phyloP scores from a whole-genome alignment of 164 flowering plant genomes.

The Chimonanthus praecox region DNA sequence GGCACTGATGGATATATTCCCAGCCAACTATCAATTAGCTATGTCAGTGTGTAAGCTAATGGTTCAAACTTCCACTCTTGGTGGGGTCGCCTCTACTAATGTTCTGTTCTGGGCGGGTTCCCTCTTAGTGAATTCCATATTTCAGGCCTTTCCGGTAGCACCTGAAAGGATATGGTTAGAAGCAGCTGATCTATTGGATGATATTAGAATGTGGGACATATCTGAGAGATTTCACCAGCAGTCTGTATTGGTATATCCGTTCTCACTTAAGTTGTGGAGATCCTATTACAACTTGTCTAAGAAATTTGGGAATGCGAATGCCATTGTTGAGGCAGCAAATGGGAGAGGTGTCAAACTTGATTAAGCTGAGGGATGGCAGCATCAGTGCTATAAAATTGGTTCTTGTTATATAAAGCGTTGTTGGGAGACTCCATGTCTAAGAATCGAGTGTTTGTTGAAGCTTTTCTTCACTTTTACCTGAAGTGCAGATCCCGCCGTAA shows the following conservation, averaged over 20 bases:
- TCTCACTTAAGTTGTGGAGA: conserved; percentile 65
- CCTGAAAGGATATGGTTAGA: conserved; percentile 73
- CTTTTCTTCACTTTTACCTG: not conserved
- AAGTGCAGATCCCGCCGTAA: not conserved
- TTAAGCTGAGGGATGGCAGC: not conserved
- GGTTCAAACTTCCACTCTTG: conserved; percentile 8
- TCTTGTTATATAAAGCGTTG: not conserved
- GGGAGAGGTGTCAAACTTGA: conserved; percentile 49
- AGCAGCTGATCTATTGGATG: conserved; percentile 42
- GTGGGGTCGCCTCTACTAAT: conserved; percentile 22
- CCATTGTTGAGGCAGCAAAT: conserved; percentile 41
- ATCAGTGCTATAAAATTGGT: not conserved
- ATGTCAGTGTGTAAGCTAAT: conserved; percentile 44
- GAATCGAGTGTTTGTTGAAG: not conserved
- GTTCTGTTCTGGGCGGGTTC: conserved; percentile 65
- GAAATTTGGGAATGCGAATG: conserved; percentile 18
- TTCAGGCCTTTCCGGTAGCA: conserved; percentile 57
- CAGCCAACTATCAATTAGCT: conserved; percentile 60
- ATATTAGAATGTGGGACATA: conserved; percentile 28
- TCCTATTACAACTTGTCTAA: conserved; percentile 31
- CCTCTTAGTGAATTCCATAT: conserved; percentile 49
- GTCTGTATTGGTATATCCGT: conserved; percentile 62
- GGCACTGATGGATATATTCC: conserved; percentile 48
- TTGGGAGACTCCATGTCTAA: not conserved
- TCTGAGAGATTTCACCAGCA: conserved; percentile 45